Evolutionary conservation across 805 yeast species (phyloP).

Genomic region (Schizosaccharomyces japonicus): DNA sequence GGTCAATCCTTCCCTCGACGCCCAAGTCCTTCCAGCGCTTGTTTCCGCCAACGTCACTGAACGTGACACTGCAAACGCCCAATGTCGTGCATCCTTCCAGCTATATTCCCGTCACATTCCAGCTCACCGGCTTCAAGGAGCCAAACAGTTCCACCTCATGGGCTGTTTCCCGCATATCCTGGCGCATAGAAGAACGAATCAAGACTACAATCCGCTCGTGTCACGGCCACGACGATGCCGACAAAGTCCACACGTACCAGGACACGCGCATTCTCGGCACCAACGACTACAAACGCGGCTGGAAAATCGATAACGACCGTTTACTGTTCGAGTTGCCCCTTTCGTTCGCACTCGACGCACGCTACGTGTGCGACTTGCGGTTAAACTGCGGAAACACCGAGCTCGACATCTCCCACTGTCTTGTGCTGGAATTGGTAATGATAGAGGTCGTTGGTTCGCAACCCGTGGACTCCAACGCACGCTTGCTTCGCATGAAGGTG

Average conservation of each 20-base stretch:
- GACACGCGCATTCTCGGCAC: slow-evolving; percentile 49
- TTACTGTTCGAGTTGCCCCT: slow-evolving; percentile 31
- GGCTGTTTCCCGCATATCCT: slow-evolving; percentile 72
- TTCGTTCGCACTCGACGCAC: slow-evolving; percentile 14
- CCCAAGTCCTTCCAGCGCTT: slow-evolving; percentile 72
- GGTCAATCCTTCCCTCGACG: slow-evolving; percentile 60
- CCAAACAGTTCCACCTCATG: slow-evolving; percentile 28
- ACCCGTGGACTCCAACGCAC: slow-evolving; percentile 38
- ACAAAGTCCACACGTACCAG: slow-evolving; percentile 19
- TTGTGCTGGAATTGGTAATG: slow-evolving; percentile 72
- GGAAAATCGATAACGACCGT: slow-evolving; percentile 86
- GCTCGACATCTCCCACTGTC: slow-evolving; percentile 44
- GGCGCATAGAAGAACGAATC: slow-evolving; percentile 75
- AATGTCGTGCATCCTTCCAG: slow-evolving; percentile 76
- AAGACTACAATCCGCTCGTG: slow-evolving; percentile 39
- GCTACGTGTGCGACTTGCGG: slow-evolving; percentile 62
- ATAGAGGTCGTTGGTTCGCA: slow-evolving; percentile 50
- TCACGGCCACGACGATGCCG: slow-evolving; percentile 11
- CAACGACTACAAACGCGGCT: slow-evolving; percentile 71
- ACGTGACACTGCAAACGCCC: slow-evolving; percentile 71
- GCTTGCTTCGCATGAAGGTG: slow-evolving; percentile 87
- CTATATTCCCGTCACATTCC: slow-evolving; percentile 58
- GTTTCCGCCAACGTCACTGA: slow-evolving; percentile 84
- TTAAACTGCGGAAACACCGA: slow-evolving; percentile 40
- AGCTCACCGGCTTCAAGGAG: slow-evolving; percentile 28